Conservation (phyloP, 352 stramenopile genomes). For the Phytopythium oedochilum region DNA sequence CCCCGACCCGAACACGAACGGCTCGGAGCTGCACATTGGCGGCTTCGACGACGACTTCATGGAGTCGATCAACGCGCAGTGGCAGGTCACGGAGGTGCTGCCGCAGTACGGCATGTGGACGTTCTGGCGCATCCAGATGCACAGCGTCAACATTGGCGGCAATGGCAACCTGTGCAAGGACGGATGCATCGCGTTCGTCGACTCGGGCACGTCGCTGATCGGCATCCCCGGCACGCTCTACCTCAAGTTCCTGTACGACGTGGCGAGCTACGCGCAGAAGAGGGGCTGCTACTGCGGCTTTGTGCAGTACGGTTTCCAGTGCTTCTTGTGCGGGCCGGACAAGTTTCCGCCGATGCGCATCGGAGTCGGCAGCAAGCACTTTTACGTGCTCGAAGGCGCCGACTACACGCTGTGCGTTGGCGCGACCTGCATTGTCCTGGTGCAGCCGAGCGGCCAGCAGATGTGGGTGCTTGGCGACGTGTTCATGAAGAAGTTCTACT, state of each 20-base stretch:
- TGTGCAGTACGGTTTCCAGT: constrained; percentile 79
- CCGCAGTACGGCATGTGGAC: constrained; percentile 79
- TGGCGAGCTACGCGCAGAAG: constrained; percentile 54
- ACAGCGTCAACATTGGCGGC: constrained; percentile 51
- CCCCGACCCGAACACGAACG: constrained; percentile 74
- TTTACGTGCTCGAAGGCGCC: constrained; percentile 54
- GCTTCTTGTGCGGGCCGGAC: constrained; percentile 59
- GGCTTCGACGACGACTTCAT: constrained; percentile 60
- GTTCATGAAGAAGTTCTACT: constrained; percentile 96
- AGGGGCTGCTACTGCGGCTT: constrained; percentile 75
- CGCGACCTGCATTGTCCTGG: constrained; percentile 66
- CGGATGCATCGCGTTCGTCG: constrained; percentile 91
- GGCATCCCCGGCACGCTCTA: constrained; percentile 87
- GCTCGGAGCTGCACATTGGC: constrained; percentile 71
- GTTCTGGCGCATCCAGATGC: constrained; percentile 75
- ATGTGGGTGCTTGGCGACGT: constrained; percentile 97
- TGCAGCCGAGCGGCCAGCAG: constrained; percentile 73
- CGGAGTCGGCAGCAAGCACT: constrained; percentile 54
- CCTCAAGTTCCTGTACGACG: constrained; percentile 65
- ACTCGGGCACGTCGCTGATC: constrained; percentile 97
- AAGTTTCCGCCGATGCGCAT: constrained; percentile 68
- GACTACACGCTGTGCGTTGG: constrained; percentile 83
- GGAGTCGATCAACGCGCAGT: constrained; percentile 36
- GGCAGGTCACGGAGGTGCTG: constrained; percentile 69
- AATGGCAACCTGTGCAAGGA: constrained; percentile 35